Base-by-base conservation (phyloP, 306 rosid genomes). In the Fragaria nilgerrensis region DNA sequence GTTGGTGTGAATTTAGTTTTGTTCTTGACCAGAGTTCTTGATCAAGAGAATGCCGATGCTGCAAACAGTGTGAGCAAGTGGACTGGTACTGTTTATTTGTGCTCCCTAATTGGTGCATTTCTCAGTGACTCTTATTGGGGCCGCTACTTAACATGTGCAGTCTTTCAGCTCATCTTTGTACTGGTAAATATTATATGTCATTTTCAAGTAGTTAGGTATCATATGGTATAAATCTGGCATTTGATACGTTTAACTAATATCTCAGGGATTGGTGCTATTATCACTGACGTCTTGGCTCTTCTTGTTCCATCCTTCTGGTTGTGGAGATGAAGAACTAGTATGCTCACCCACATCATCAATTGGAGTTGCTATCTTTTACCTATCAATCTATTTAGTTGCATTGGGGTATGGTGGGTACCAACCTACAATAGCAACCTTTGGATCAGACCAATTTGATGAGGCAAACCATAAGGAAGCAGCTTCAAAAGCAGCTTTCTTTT, bases 331-430 rank as follows among this genome's bases (percentile, higher is more conserved):
- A 19, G 74, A 50, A 41, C 23, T 11, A 22, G 7, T 41, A 2
- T 79, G 82, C 74, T 16, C 25, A 29, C 82, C 78, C 16, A 27
- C 68, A 16, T 73, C 75, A 3, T 8, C 75, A 74, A 7, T 77
- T 62, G 87, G 84, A 32, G 81, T 82, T 47, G 76, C 80, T 29
- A 50, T 89, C 74, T 89, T 89, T 82, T 85, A 87, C 73, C 10
- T 87, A 43, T 87, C 93, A 44, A 85, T 87, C 53, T 89, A 89
- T 80, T 84, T 89, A 41, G 68, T 89, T 23, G 93, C 93, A 11
- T 74, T 89, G 5, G 93, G 93, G 41, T 82, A 87, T 64, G 93
- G 93, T 32, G 91, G 91, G 23, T 86, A 87, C 56, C 91, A 89
- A 39, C 93, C 93, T 10, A 87, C 81, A 1, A 73, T 87, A 8